Evolutionary conservation across 148 eudicot genomes (phyloP), one percentile per base, ranked within the genome.

Genomic region (Fallopia convolvulus): DNA sequence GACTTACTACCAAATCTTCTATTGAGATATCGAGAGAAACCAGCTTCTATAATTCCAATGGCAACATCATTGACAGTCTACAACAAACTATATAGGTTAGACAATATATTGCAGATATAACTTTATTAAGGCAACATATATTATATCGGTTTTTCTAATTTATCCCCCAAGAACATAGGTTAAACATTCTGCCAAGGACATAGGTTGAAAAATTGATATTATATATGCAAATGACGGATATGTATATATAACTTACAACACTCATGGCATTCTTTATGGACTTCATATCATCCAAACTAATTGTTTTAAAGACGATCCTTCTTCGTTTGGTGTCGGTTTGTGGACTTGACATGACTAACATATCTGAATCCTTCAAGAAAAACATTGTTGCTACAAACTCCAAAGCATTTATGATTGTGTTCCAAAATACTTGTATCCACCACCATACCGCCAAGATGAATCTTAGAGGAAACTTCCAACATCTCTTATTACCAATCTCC

Each of bases 21-120:
- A 41, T 10, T 70, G 44, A 70, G 74, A n/a, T 70, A 17, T 17
- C 46, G n/a, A 15, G 72, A 30, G n/a, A 70, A 12, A 3, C 74
- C 74, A 39, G 74, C 74, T 70, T 36, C 21, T 33, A 41, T 70
- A 13, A 70, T 70, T 70, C 74, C 74, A 2, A 70, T 36, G 15
- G 74, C 74, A 39, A 70, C 74, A 70, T 70, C 74, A 39, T 70
- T 70, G 23, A 70, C 3, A 46, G 74, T 70, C 74, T 70, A 21
- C 20, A 15, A 36, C 4, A 2, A 66, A 2, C 5, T 30, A 21
- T 21, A 33, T 33, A 33, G 39, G 20, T 33, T 15, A 36, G 20
- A 13, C 74, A 70, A 70, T 3, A 18, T 33, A 39, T 70, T 26
- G 30, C 1, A 13, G 0, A 66, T 30, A 48, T 0, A 48, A 23